Percentiles rank a stretch among this genome's conserved stretches.
These are phyloP conservation scores for Lachancea dasiensis DNA, from an alignment of 805 yeast genomes.

Conservation along the genomic window DNA sequence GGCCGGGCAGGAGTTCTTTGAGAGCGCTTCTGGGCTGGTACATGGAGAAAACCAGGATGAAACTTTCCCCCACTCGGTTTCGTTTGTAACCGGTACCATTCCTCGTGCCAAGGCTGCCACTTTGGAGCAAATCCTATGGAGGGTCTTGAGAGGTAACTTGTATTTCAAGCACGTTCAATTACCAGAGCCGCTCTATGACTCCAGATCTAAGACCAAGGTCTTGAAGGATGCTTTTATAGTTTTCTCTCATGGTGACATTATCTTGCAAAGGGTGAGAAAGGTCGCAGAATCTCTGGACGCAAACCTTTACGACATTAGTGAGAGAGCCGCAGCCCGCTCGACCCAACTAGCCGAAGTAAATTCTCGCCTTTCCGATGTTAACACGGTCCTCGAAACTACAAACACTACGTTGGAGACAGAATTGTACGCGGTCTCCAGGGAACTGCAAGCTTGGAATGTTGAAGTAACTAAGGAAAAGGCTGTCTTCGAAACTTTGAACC, in stretches of 20 bases:
- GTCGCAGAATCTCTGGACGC: slow-evolving; percentile 67
- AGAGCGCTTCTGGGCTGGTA: slow-evolving; percentile 15
- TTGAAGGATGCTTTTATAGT: slow-evolving; percentile 59
- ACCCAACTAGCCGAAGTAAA: slow-evolving; percentile 36
- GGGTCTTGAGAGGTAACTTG: slow-evolving; percentile 68
- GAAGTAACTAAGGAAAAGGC: slow-evolving; percentile 48
- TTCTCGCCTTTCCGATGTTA: slow-evolving; percentile 41
- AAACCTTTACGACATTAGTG: slow-evolving; percentile 51
- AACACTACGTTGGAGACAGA: slow-evolving; percentile 57
- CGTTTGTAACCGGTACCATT: slow-evolving; percentile 55
- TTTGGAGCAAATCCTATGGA: slow-evolving; percentile 68
- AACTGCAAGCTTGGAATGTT: slow-evolving; percentile 55
- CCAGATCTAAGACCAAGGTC: slow-evolving; percentile 42
- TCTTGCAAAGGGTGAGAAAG: slow-evolving; percentile 53
- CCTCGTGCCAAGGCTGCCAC: slow-evolving; percentile 51
- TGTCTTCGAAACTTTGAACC: slow-evolving; percentile 54
- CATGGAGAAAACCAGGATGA: slow-evolving; percentile 9
- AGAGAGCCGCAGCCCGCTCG: slow-evolving; percentile 34
- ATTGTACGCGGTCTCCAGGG: slow-evolving; percentile 56
- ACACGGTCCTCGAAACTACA: slow-evolving; percentile 43
- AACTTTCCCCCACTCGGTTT: slow-evolving; percentile 5
- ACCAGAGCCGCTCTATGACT: slow-evolving; percentile 49
- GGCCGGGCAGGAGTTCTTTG: slow-evolving; percentile 46
- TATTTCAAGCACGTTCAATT: slow-evolving; percentile 55
- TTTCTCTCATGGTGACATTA: slow-evolving; percentile 62